Percentiles rank a stretch among this genome's conserved stretches.
Conservation (phyloP, 495 filamentous ascomycete genomes). For the Darksidea phi region DNA sequence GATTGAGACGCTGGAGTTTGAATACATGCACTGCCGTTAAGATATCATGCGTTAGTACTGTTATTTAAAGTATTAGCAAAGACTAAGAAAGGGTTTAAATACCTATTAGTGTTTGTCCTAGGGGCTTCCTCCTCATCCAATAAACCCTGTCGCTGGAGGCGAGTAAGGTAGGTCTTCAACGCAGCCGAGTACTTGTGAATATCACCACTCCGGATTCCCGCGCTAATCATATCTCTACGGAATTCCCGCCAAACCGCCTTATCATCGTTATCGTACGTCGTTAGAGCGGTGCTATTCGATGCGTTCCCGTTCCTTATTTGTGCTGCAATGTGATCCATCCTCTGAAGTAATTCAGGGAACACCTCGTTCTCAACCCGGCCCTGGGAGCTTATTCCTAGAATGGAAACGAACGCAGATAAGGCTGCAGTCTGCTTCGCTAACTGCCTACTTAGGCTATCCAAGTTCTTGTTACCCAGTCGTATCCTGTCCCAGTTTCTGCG, state of each 20-base stretch:
- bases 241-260: slow-evolving; percentile 8
- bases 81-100: background rate
- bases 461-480: slow-evolving; percentile 6
- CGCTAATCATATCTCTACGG: slow-evolving; percentile 3
- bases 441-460: slow-evolving; percentile 1
- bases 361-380: background rate
- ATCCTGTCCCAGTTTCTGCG: slow-evolving; percentile 12
- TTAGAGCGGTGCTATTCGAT: background rate
- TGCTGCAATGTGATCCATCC: background rate
- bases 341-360: background rate
- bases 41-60: background rate
- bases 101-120: background rate
- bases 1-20: background rate
- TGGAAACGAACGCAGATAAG: background rate
- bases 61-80: too few species aligned
- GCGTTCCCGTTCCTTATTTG: slow-evolving; percentile 1
- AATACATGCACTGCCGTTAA: background rate
- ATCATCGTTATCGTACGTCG: slow-evolving; percentile 4
- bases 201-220: slow-evolving; percentile 1
- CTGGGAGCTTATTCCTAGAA: background rate
- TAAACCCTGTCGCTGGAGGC: slow-evolving; percentile 1
- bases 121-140: slow-evolving; percentile 5
- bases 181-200: slow-evolving; percentile 4
- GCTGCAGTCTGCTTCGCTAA: background rate
- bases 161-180: background rate